Base-by-base conservation (phyloP, 306 rosid species). In the Medicago arabica region DNA sequence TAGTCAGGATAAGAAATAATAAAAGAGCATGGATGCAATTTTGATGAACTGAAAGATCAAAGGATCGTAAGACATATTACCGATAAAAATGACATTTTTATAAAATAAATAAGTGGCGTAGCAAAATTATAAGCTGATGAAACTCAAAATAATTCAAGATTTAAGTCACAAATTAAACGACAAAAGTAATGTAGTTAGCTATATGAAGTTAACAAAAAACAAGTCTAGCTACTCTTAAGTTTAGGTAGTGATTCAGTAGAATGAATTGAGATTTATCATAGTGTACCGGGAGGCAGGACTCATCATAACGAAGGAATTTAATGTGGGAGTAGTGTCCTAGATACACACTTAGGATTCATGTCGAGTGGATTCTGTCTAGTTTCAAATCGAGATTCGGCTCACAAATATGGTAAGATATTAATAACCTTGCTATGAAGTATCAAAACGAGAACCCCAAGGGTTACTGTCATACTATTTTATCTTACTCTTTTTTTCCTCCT, bases 1-100 rank as follows among this genome's bases (percentile, higher is more conserved):
- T 59, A 53, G 19, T 53, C 18, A 79, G 63, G 16, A 51, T 6
- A 66, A 75, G 12, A 51, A 77, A 82, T 57, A 31, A 61, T 12
- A 69, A 54, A 50, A 64, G 23, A 21, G 31, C 31, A 75, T 51
- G 80, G 18, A 50, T 53, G 61, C 15, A 49, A 41, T 49, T 69
- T 49, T 8, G 21, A 72, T 34, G 73, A 65, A 64, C n/a, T 13
- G 13, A 15, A 62, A 70, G 54, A 61, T 53, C 13, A 62, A 9
- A 44, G 77, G 68, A 15, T 15, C n/a, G 19, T 50, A n/a, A 15
- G 18, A 50, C n/a, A 50, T 8, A 50, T n/a, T 50, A 14, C 18
- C 19, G 18, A 50, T 50, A 50, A 50, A 50, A 50, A 15, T 50
- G 57, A 2, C 57, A 50, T n/a, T 50, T 50, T 50, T 50, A n/a